Evolutionary conservation across 768 basidiomycete genomes (phyloP).

Genomic region (Cyclocybe cylindracea): DNA sequence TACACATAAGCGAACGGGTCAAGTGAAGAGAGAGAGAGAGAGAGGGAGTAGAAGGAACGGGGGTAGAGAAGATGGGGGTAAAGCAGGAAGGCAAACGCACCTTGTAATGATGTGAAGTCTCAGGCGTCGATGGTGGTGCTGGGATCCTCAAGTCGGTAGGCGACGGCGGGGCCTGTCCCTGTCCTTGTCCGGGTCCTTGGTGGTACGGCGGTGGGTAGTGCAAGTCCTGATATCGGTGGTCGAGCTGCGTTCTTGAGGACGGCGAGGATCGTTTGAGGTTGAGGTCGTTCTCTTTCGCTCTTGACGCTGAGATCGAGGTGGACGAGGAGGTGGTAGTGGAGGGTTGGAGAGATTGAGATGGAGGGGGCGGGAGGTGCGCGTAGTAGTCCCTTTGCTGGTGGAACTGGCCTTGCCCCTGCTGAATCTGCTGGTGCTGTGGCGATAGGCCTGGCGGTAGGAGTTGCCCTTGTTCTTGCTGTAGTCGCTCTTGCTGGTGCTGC

Average conservation of each 20-base stretch:
- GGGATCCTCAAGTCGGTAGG: slow-evolving; percentile 30
- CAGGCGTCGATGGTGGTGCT: slow-evolving; percentile 18
- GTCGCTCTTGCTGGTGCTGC: slow-evolving; percentile 28
- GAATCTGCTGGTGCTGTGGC: neutral
- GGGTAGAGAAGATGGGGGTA: slow-evolving; percentile 1
- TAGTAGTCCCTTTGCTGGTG: neutral
- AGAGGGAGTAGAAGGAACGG: neutral
- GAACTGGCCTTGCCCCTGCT: neutral
- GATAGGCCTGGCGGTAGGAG: slow-evolving; percentile 19
- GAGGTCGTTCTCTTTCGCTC: slow-evolving; percentile 42
- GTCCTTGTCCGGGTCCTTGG: neutral
- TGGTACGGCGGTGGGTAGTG: slow-evolving; percentile 14
- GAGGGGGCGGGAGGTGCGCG: no score
- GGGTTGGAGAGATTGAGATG: no score
- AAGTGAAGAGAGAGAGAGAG: neutral
- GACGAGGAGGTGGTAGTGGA: no score
- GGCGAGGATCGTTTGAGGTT: slow-evolving; percentile 23
- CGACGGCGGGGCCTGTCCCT: slow-evolving; percentile 17
- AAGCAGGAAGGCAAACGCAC: slow-evolving; percentile 24
- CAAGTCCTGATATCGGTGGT: slow-evolving; percentile 18
- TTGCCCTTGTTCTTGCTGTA: slow-evolving; percentile 36
- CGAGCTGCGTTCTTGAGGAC: slow-evolving; percentile 6
- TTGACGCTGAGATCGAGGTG: no score
- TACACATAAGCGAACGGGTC: neutral
- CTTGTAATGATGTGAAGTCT: slow-evolving; percentile 16